Base-by-base conservation (phyloP, 73 alveolate species). In the Uronychia setigera region DNA sequence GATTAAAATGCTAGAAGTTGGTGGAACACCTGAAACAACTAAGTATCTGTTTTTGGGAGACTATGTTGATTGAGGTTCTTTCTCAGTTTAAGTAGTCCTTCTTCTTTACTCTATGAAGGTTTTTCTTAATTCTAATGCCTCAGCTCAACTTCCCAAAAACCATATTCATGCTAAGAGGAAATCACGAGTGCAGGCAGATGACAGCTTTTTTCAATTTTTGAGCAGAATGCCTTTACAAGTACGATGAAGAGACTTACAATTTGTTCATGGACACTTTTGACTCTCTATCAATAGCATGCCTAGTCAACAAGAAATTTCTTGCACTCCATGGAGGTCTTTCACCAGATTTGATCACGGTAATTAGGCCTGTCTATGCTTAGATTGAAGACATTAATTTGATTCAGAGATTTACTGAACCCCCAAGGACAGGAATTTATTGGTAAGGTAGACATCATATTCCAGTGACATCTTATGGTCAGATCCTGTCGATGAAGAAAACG, bases 1-100 rank as follows among this genome's bases (percentile, higher is more conserved):
- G 59, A 92, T 97, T 29, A 96, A 93, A 77, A 93, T 96, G 96
- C 86, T 97, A 74, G 98, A 95, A 75, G 97, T 93, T 0, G 98
- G 98, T 26, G 99, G 99, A 33, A 88, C 93, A 57, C 98, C 98
- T 0, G 98, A 95, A 29, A 90, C 92, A 46, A 94, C 98, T 27
- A 97, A 97, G 87, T 97, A 96, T 79, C 92, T 97, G 74, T 97
- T 97, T 91, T 80, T 96, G 28, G 98, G 98, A 0, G 99, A 96
- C 85, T 96, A 95, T 92, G 99, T 97, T n/a, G 99, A 96, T 91
- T 74, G 99, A 87, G 99, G 99, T 0, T 87, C 98, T 0, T 97
- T 94, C 88, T 96, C 99, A n/a, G 91, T 94, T 26, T 99, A 97
- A 83, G 97, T 91, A 35, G 86, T 96, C 57, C 76, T 97, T 26